Evolutionary conservation across 371 early-diverging fungal species (phyloP).

Genomic region (Enteropsectra breve): DNA sequence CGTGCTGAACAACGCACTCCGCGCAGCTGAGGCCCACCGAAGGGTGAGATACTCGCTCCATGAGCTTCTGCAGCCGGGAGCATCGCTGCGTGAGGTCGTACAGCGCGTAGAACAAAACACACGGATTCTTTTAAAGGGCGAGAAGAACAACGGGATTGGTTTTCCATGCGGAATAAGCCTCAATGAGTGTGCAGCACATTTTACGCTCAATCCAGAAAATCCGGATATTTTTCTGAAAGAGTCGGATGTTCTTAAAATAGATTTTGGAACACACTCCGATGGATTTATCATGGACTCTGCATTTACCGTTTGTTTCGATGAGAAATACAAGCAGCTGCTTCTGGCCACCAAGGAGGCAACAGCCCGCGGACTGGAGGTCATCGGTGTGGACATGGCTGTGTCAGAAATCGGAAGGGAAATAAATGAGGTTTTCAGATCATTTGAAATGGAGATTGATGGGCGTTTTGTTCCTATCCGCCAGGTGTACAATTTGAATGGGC

Average conservation of each 20-base stretch:
- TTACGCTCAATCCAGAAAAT: conserved; percentile 91
- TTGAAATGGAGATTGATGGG: conserved; percentile 85
- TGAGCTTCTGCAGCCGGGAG: conserved; percentile 79
- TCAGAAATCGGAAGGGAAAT: conserved; percentile 92
- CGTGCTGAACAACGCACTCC: conserved; percentile 70
- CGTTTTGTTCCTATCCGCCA: conserved; percentile 75
- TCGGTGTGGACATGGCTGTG: conserved; percentile 87
- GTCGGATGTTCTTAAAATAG: conserved; percentile 93
- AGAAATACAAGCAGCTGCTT: conserved; percentile 73
- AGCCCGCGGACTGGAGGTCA: conserved; percentile 81
- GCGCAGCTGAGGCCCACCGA: conserved; percentile 62
- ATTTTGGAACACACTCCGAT: conserved; percentile 91
- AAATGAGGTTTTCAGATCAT: conserved; percentile 90
- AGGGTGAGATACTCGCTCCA: conserved; percentile 71
- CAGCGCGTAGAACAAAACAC: conserved; percentile 87
- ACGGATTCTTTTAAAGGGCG: conserved; percentile 73
- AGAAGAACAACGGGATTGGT: conserved; percentile 68
- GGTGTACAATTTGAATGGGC: conserved; percentile 91
- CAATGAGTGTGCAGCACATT: conserved; percentile 96
- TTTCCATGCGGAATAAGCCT: conserved; percentile 96
- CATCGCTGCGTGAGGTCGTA: conserved; percentile 79
- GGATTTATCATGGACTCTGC: conserved; percentile 94
- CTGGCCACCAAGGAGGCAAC: conserved; percentile 88
- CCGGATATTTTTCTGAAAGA: conserved; percentile 71
- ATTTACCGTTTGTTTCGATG: conserved; percentile 87